phyloP scores from a whole-genome alignment of 129 eudicot genomes.

The Daucus carota region DH1_v3.0 NC_030388.2:24285501-24286000 shows the following conservation, averaged over 20 bases:
- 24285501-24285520: background rate
- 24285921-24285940: background rate
- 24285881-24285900: background rate
- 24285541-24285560: background rate
- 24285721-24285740: no score
- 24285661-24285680: background rate
- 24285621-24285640: no score
- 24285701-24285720: no score
- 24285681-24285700: no score
- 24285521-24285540: background rate
- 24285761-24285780: no score
- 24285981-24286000: no score
- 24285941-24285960: no score
- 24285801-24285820: background rate
- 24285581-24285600: background rate
- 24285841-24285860: background rate
- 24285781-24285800: background rate
- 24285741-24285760: background rate
- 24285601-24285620: no score
- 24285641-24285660: no score
- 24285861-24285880: background rate
- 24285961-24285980: no score
- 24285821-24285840: background rate
- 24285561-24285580: no score
- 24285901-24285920: no score